Evolutionary conservation across 2,329 filamentous ascomycete genomes (phyloP).

Genomic region (Colletotrichum destructivum): DNA sequence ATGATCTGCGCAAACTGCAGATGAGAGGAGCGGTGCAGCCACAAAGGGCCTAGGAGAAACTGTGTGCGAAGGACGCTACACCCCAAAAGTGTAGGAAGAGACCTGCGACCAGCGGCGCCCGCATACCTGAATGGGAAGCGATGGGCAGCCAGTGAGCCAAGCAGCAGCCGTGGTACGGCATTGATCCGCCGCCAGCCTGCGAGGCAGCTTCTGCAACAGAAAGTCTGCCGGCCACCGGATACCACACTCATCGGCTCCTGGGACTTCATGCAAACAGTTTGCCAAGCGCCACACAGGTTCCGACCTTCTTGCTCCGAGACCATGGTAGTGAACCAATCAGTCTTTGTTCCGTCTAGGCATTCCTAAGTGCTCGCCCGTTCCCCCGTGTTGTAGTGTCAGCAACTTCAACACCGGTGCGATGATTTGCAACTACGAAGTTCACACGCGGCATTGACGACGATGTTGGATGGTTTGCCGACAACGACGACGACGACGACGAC

Average conservation of each 20-base stretch:
- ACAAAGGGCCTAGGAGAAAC: conserved; percentile 17
- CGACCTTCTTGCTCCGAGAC: conserved; percentile 9
- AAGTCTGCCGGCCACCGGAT: conserved; percentile 41
- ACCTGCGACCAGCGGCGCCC: conserved; percentile 26
- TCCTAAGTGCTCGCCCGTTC: conserved; percentile 15
- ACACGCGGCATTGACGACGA: conserved; percentile 20
- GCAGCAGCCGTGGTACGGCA: conserved; percentile 27
- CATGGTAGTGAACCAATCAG: conserved; percentile 33
- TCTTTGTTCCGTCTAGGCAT: conserved; percentile 24
- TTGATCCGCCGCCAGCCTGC: conserved; percentile 42
- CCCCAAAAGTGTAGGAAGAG: no score
- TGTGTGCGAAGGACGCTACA: no score
- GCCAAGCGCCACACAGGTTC: conserved; percentile 39
- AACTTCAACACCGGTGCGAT: not conserved
- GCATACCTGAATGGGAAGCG: conserved; percentile 29
- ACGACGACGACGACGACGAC: not conserved
- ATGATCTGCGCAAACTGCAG: conserved; percentile 14
- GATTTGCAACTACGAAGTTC: not conserved
- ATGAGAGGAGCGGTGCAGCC: conserved; percentile 38
- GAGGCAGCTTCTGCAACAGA: conserved; percentile 48
- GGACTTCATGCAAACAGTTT: conserved; percentile 52
- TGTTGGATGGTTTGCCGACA: not conserved
- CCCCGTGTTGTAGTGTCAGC: conserved; percentile 13
- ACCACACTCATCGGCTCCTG: conserved; percentile 42
- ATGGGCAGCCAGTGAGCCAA: conserved; percentile 35